Evolutionary conservation across 345 rosid genomes (phyloP).

Genomic region (Arabis alpina): DNA sequence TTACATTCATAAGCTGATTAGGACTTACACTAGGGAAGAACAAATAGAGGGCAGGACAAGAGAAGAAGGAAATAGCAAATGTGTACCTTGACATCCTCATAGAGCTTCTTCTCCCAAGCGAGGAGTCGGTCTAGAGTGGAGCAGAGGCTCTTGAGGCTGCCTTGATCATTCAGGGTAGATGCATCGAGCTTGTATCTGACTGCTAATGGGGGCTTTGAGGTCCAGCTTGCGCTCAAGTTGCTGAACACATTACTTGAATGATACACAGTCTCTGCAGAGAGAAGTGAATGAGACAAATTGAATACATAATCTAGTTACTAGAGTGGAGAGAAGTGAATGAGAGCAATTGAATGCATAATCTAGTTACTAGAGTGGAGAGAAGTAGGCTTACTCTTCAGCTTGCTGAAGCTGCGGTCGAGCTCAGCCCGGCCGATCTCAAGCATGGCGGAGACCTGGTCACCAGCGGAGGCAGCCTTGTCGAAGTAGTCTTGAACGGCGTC

Average conservation of each 20-base stretch:
- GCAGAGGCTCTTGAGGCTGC: slow-evolving; percentile 73
- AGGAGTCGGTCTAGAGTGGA: slow-evolving; percentile 82
- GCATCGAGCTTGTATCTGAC: slow-evolving; percentile 79
- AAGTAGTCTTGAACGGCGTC: slow-evolving; percentile 77
- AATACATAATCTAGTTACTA: not conserved
- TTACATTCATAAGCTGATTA: slow-evolving; percentile 24
- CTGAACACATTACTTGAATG: slow-evolving; percentile 88
- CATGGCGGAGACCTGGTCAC: slow-evolving; percentile 77
- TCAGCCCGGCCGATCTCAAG: slow-evolving; percentile 84
- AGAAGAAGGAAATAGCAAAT: not conserved
- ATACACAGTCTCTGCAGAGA: slow-evolving; percentile 83
- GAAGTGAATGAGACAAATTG: not conserved
- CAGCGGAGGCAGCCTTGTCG: slow-evolving; percentile 78
- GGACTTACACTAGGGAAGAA: not conserved
- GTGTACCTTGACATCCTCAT: slow-evolving; percentile 81
- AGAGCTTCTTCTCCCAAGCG: slow-evolving; percentile 98
- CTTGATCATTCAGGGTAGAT: slow-evolving; percentile 53
- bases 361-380: not conserved
- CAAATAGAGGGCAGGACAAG: too few relatives aligned
- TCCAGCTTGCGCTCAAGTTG: slow-evolving; percentile 89
- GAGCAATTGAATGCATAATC: not conserved
- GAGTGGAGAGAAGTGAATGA: not conserved
- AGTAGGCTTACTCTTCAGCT: slow-evolving; percentile 64
- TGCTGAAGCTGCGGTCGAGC: slow-evolving; percentile 83
- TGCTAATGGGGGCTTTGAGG: slow-evolving; percentile 93